These are phyloP conservation scores for Cladosporium sphaerospermum DNA, from an alignment of 2,329 filamentous ascomycete genomes.

Conservation along the genomic window DNA sequence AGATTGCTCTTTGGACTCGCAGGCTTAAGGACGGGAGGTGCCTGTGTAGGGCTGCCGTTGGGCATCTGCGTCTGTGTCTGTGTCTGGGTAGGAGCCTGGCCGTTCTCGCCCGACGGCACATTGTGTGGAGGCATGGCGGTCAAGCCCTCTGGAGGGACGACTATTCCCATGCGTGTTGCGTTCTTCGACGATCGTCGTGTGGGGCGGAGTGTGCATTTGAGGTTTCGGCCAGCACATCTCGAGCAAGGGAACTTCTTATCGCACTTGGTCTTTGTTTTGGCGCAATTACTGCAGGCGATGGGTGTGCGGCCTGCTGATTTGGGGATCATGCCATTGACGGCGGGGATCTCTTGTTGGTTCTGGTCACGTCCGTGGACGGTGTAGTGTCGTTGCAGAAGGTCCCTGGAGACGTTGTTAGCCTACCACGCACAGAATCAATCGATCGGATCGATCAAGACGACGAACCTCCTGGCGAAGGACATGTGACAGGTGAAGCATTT, in stretches of 20 bases:
- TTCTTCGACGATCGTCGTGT: conserved; percentile 44
- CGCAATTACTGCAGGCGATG: conserved; percentile 49
- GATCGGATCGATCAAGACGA: conserved; percentile 9
- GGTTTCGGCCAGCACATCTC: conserved; percentile 44
- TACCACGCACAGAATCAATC: background rate
- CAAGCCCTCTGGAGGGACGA: conserved; percentile 24
- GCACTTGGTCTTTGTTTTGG: conserved; percentile 50
- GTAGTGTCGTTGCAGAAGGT: conserved; percentile 47
- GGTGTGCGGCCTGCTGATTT: conserved; percentile 47
- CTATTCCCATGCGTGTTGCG: conserved; percentile 31
- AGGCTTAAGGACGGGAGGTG: conserved; percentile 28
- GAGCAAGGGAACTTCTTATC: conserved; percentile 51
- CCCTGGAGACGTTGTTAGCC: conserved; percentile 28
- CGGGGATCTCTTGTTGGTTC: conserved; percentile 45
- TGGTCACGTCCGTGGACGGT: conserved; percentile 46
- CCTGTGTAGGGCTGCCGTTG: conserved; percentile 9
- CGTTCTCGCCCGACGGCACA: conserved; percentile 9
- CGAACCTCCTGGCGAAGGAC: conserved; percentile 48
- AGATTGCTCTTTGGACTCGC: conserved; percentile 25
- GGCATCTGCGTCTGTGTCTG: conserved; percentile 10
- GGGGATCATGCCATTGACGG: conserved; percentile 45
- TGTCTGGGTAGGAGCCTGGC: conserved; percentile 15
- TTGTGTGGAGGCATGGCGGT: conserved; percentile 22
- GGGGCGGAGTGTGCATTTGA: conserved; percentile 43
- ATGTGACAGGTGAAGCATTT: conserved; percentile 51